Base-by-base conservation (phyloP, 176 grass and related monocot species). In the Dactylis glomerata region DNA sequence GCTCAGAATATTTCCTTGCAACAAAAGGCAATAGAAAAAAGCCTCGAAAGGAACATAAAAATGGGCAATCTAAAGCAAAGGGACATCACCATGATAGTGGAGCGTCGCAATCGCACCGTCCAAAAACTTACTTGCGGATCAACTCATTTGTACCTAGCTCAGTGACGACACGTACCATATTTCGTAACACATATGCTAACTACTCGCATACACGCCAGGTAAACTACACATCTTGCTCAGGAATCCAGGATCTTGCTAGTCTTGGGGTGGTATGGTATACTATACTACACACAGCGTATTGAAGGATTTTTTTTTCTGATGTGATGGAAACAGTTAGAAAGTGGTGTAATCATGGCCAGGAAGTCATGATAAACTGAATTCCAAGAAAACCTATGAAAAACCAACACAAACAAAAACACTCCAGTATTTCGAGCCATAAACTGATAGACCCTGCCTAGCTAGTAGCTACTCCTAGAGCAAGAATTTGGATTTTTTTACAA, bases 61-160 rank as follows among this genome's bases (percentile, higher is more conserved):
- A 62, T 19, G 62, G 62, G 16, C 20, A 78, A 26, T 78, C 20
- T 27, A 78, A 90, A 86, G 73, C 34, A 63, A 86, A 82, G 79
- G 47, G 52, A 55, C 64, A 63, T 27, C 51, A 33, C 24, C 42
- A 28, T 8, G 63, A 64, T 73, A 78, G 64, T 86, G 73, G 88
- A 54, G 49, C 12, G 16, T 86, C 62, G 0, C 2, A 5, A 8
- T 85, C 38, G 13, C 70, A 76, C 61, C 73, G 54, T 61, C 83
- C 64, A 64, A n/a, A n/a, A n/a, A 52, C 50, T 52, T 64, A 68
- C 58, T 1, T 12, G 20, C 1, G 6, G 24, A 77, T 70, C 4
- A 32, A 19, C 41, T 63, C 51, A 6, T 77, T 45, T 56, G 22
- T 55, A 64, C 73, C 78, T 24, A 10, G 1, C 33, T 4, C 6